A percentile compares a stretch with the other conserved stretches of the same genome.
Evolutionary conservation across 2,329 filamentous ascomycete genomes (phyloP).

Genomic region (Blastomyces silverae): DNA sequence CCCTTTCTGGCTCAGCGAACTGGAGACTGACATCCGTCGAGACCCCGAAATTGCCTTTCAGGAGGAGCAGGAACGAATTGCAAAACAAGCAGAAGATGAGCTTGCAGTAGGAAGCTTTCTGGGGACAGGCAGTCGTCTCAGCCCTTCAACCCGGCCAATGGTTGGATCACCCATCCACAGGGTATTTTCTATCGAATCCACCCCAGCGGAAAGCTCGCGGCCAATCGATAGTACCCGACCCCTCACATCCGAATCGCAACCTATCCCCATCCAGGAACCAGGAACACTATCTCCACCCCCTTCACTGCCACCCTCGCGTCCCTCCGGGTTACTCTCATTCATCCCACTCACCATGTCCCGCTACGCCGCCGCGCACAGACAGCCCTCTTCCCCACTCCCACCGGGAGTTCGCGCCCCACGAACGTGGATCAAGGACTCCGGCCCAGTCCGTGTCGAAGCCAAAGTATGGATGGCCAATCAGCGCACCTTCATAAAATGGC

Average conservation of each 20-base stretch:
- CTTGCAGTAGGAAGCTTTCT: constrained; percentile 84
- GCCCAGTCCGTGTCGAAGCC: constrained; percentile 85
- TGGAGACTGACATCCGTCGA: constrained; percentile 88
- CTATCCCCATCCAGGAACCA: constrained; percentile 7
- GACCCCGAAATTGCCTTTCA: constrained; percentile 87
- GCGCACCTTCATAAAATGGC: constrained; percentile 97
- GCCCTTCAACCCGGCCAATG: constrained; percentile 27
- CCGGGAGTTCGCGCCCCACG: constrained; percentile 81
- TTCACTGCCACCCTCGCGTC: constrained; percentile 43
- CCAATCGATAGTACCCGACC: background rate
- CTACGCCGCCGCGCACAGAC: constrained; percentile 54
- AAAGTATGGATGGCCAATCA: constrained; percentile 99
- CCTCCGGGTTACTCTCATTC: constrained; percentile 58
- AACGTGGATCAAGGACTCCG: constrained; percentile 89
- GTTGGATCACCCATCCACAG: constrained; percentile 33
- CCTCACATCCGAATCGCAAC: constrained; percentile 1
- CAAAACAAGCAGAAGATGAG: constrained; percentile 76
- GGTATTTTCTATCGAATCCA: constrained; percentile 26
- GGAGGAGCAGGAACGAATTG: constrained; percentile 77
- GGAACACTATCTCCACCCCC: constrained; percentile 17
- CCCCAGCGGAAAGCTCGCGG: constrained; percentile 16
- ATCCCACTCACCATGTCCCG: constrained; percentile 74
- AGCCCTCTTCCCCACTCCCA: constrained; percentile 46
- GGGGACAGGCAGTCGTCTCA: constrained; percentile 49
- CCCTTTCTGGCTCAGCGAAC: constrained; percentile 89